Base-by-base conservation (phyloP, 2,329 filamentous ascomycete genomes). In the Scedosporium apiospermum region DNA sequence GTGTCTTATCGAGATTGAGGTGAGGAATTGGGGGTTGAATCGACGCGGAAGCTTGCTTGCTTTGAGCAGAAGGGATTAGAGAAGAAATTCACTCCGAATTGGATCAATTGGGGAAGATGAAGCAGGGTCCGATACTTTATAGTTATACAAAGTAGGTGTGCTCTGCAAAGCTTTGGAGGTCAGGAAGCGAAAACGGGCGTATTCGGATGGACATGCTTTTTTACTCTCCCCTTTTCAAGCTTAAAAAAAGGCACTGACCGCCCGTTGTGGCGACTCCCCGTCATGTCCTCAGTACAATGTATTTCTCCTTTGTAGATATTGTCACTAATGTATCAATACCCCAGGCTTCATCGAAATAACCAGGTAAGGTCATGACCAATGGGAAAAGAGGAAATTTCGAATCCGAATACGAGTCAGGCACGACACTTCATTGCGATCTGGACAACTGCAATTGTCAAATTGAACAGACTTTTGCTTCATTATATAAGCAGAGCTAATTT, bases 131-230 rank as follows among this genome's bases (percentile, higher is more conserved):
- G 34, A 38, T 14, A 10, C 34, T 38, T 38, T 38, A 38, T 38
- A 38, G 34, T 38, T 2, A 34, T 9, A 34, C 30, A 34, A 34
- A 34, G 30, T 30, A 30, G 6, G 7, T 34, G 6, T 34, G 30
- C 30, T 34, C 30, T 34, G 10, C 34, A 38, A 38, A 38, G 10
- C 34, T 12, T 21, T 18, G 46, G 57, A 58, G 62, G 55, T 41
- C 63, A 62, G 64, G 57, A 63, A 60, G 61, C 46, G 64, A 61
- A 34, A 61, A 53, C 61, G 64, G 16, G 44, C 44, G 44, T 49
- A 49, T 49, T 49, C 44, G 44, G 44, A 21, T 49, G 16, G 44
- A n/a, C 44, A 21, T 18, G 16, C 44, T 49, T 49, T 49, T 49
- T 9, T 21, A 18, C n/a, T 57, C 14, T 21, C 51, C 51, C 51